Evolutionary conservation across 2,329 filamentous ascomycete species (phyloP).

Genomic region (Teratosphaeria destructans): DNA sequence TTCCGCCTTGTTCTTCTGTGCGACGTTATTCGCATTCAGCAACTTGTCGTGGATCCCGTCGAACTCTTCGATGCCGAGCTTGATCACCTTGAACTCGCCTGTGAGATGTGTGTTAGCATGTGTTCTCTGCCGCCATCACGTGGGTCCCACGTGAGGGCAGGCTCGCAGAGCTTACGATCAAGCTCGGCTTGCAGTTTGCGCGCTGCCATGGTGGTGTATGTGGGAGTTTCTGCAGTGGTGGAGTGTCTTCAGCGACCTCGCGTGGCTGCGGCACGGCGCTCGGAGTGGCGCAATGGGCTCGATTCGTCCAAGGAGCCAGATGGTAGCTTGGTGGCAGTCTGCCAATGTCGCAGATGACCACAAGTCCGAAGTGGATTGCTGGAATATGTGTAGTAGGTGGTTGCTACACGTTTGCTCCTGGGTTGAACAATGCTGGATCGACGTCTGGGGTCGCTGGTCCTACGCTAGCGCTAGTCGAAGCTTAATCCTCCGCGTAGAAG

Average conservation of each 20-base stretch:
- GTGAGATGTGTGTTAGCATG: neutral
- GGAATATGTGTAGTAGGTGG: neutral
- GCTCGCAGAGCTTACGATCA: conserved; percentile 58
- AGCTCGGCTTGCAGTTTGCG: conserved; percentile 97
- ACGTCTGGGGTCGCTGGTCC: neutral
- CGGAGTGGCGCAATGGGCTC: neutral
- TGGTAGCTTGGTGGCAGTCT: neutral
- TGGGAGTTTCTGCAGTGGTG: neutral
- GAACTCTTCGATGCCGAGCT: conserved; percentile 84
- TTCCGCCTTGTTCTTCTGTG: conserved; percentile 96
- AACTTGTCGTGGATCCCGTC: conserved; percentile 98
- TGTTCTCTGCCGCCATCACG: neutral
- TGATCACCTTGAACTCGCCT: conserved; percentile 78
- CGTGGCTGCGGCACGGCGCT: neutral
- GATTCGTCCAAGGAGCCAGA: neutral
- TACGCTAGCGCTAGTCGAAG: neutral
- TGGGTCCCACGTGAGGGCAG: neutral
- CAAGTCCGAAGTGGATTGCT: neutral
- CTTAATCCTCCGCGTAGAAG: neutral
- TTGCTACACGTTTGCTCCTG: neutral
- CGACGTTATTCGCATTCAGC: conserved; percentile 81
- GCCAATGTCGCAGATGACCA: neutral
- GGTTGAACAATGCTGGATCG: neutral
- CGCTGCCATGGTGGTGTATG: conserved; percentile 61
- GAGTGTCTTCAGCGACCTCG: neutral